Evolutionary conservation across 768 basidiomycete species (phyloP).

Genomic region (Collybia nuda): DNA sequence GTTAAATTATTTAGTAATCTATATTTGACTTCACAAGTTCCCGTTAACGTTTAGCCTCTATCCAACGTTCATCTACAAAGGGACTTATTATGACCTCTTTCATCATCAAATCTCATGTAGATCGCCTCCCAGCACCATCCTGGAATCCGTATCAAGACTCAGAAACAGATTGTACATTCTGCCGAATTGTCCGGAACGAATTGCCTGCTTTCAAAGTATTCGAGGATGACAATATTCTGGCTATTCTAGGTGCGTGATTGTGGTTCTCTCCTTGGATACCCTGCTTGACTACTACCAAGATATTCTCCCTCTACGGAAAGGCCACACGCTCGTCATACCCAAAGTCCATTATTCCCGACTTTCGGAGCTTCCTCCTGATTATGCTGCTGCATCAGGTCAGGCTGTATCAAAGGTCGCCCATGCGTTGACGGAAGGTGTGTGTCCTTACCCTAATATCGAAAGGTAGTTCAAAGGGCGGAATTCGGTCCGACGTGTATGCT

Average conservation of each 20-base stretch:
- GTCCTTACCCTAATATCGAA: not conserved
- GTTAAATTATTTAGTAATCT: too few relatives aligned
- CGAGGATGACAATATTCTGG: slow-evolving; percentile 63
- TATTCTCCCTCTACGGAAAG: slow-evolving; percentile 64
- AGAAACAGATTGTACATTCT: slow-evolving; percentile 54
- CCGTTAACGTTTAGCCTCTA: too few relatives aligned
- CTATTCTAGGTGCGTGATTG: slow-evolving; percentile 54
- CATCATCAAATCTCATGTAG: slow-evolving; percentile 63
- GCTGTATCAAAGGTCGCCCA: slow-evolving; percentile 61
- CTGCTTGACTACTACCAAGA: slow-evolving; percentile 34
- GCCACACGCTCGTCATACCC: slow-evolving; percentile 72
- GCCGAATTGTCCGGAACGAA: slow-evolving; percentile 57
- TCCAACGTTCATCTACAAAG: too few relatives aligned
- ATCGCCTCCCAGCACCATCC: slow-evolving; percentile 40
- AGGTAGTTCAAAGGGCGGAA: not conserved
- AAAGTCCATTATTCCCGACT: slow-evolving; percentile 61
- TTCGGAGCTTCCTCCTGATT: slow-evolving; percentile 62
- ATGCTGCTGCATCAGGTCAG: slow-evolving; percentile 57
- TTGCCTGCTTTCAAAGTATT: slow-evolving; percentile 49
- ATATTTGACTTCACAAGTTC: too few relatives aligned
- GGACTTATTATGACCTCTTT: slow-evolving; percentile 61
- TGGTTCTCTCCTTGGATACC: not conserved
- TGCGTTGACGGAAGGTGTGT: slow-evolving; percentile 60
- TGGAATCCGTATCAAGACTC: slow-evolving; percentile 42
- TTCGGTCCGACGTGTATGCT: not conserved